These are phyloP conservation scores for Pythium vanterpoolii DNA, from an alignment of 352 stramenopile species.

Conservation along the genomic window DNA sequence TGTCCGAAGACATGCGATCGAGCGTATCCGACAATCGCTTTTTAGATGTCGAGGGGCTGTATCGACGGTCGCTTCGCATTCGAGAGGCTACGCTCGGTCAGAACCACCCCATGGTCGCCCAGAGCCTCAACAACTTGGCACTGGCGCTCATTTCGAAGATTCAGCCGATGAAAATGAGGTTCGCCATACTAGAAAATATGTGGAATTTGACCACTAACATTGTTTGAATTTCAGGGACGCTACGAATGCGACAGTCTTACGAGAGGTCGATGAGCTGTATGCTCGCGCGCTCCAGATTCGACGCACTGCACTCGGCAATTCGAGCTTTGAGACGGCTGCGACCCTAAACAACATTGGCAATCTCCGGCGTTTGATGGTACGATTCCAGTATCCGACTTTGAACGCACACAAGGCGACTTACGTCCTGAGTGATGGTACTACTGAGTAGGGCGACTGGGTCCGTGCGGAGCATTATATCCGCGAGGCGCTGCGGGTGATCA, in stretches of 20 bases:
- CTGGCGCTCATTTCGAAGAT: conserved; percentile 67
- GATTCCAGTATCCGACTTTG: not conserved
- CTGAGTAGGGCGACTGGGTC: conserved; percentile 46
- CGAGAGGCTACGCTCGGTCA: conserved; percentile 56
- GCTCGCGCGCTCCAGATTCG: conserved; percentile 67
- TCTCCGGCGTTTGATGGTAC: conserved; percentile 69
- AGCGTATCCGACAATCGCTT: not conserved
- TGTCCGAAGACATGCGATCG: not conserved
- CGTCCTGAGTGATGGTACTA: not conserved
- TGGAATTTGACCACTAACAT: not conserved
- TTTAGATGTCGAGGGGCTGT: conserved; percentile 20
- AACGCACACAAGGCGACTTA: not conserved
- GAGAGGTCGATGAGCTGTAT: conserved; percentile 63
- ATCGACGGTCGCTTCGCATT: conserved; percentile 77
- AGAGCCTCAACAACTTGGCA: conserved; percentile 80
- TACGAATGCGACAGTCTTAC: not conserved
- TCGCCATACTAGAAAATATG: conserved; percentile 3
- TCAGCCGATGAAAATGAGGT: conserved; percentile 53
- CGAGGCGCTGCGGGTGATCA: conserved; percentile 71
- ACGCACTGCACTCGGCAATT: conserved; percentile 61
- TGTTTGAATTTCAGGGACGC: conserved; percentile 31
- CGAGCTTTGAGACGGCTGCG: conserved; percentile 74
- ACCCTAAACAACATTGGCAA: conserved; percentile 85
- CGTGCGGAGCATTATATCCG: conserved; percentile 68
- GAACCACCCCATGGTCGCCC: conserved; percentile 73